Conservation (phyloP, 2,329 filamentous ascomycete genomes). For the Orbilia blumenaviensis region DNA sequence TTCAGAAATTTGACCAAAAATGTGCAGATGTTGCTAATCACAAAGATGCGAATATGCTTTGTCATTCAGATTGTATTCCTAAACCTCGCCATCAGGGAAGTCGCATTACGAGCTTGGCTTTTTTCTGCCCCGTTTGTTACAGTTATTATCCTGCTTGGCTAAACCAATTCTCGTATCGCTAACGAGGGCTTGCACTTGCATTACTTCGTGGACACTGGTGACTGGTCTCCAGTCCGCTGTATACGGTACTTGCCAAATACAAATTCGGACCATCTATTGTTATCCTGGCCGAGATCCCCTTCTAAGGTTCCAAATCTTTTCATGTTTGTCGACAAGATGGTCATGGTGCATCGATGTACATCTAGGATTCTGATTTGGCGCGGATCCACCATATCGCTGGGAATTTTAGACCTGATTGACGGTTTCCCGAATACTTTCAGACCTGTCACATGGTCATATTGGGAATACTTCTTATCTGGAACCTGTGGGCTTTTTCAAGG, state of each 20-base stretch:
- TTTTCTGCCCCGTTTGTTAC: background rate
- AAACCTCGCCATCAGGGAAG: background rate
- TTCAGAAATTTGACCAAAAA: background rate
- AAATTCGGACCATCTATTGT: background rate
- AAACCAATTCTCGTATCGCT: constrained; percentile 13
- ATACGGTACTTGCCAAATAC: background rate
- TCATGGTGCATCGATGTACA: constrained; percentile 12
- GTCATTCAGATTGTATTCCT: background rate
- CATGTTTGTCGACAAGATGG: background rate
- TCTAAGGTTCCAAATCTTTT: background rate
- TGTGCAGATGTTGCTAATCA: constrained; percentile 16
- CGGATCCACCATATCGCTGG: constrained; percentile 9
- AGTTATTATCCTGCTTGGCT: constrained; percentile 17
- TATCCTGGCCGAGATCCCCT: too few relatives aligned
- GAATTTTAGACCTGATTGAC: constrained; percentile 32
- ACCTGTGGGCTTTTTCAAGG: constrained; percentile 1
- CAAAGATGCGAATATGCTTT: background rate
- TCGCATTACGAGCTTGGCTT: constrained; percentile 1
- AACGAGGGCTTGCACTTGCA: constrained; percentile 15
- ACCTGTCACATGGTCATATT: constrained; percentile 38
- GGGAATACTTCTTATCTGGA: constrained; percentile 32
- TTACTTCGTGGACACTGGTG: background rate
- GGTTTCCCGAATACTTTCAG: background rate
- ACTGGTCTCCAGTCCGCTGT: background rate
- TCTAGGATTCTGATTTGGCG: constrained; percentile 6